A percentile compares a stretch with the other conserved stretches of the same genome.
These are phyloP conservation scores for Cyclospora cayetanensis DNA, from an alignment of 169 alveolate species.

Conservation along the genomic window DNA sequence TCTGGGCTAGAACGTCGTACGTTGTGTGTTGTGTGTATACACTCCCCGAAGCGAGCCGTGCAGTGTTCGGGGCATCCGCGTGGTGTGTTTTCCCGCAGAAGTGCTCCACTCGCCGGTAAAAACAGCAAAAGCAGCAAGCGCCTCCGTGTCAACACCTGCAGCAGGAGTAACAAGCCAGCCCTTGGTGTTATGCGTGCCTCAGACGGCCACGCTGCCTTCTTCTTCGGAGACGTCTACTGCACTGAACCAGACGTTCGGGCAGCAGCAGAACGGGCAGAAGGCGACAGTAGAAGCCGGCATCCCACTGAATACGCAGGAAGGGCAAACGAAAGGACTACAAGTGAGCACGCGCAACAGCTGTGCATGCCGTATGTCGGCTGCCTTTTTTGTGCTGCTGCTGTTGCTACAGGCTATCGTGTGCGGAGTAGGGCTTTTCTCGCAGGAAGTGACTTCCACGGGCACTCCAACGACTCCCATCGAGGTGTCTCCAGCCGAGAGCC, in stretches of 20 bases:
- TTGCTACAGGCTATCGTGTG: not conserved
- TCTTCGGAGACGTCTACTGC: conserved; percentile 12
- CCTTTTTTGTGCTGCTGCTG: not conserved
- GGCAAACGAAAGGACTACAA: conserved; percentile 11
- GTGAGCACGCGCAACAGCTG: conserved; percentile 2
- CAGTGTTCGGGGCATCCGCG: too few relatives aligned
- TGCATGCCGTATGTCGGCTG: not conserved
- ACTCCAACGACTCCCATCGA: conserved; percentile 41
- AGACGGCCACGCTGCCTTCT: conserved; percentile 32
- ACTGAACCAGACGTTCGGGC: not conserved
- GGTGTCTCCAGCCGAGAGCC: conserved; percentile 34
- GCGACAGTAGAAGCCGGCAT: too few relatives aligned
- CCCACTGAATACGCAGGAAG: too few relatives aligned
- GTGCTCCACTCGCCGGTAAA: too few relatives aligned
- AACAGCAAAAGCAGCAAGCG: too few relatives aligned
- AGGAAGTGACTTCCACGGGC: conserved; percentile 18
- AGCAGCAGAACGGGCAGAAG: conserved; percentile 1
- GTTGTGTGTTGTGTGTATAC: too few relatives aligned
- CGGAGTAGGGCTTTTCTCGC: too few relatives aligned
- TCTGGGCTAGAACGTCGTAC: too few relatives aligned
- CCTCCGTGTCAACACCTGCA: not conserved
- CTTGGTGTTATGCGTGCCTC: conserved; percentile 40
- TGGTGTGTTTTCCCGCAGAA: too few relatives aligned
- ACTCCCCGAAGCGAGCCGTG: too few relatives aligned
- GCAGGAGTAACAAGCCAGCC: not conserved